A percentile compares a stretch with the other conserved stretches of the same genome.
These are phyloP conservation scores for Cercospora sp. DNA, from an alignment of 2,329 filamentous ascomycete genomes.

Conservation along the genomic window DNA sequence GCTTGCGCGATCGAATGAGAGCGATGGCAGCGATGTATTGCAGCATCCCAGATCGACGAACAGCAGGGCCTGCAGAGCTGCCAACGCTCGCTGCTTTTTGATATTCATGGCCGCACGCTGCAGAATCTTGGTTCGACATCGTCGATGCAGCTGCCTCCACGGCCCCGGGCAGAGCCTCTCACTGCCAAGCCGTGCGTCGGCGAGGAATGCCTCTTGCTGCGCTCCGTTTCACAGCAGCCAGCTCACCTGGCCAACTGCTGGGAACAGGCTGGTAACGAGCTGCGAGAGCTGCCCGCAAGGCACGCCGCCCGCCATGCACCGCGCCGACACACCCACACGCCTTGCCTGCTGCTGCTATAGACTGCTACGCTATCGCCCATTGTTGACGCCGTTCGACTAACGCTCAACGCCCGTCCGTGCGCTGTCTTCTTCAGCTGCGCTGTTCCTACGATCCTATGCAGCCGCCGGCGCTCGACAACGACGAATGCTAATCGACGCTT, in stretches of 20 bases:
- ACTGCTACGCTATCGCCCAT: background rate
- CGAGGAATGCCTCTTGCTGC: background rate
- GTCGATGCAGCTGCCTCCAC: background rate
- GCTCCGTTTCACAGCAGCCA: slow-evolving; percentile 1
- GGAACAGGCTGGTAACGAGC: background rate
- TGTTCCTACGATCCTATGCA: background rate
- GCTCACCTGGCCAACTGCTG: background rate
- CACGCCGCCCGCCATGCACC: background rate
- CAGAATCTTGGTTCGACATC: background rate
- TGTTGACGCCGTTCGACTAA: background rate
- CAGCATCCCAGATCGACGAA: background rate
- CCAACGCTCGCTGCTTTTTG: background rate
- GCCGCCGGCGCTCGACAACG: background rate
- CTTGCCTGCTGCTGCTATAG: background rate
- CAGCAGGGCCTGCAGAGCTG: background rate
- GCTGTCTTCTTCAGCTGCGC: background rate
- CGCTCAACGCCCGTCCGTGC: background rate
- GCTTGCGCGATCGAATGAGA: slow-evolving; percentile 1
- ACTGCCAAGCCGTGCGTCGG: background rate
- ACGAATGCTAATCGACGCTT: background rate
- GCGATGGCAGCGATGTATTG: background rate
- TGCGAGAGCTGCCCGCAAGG: background rate
- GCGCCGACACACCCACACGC: background rate
- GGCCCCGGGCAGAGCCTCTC: background rate
- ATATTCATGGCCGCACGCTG: background rate